Evolutionary conservation across 495 filamentous ascomycete genomes (phyloP), one percentile per base, ranked within the genome.

Genomic region (Neurospora sp.): DNA sequence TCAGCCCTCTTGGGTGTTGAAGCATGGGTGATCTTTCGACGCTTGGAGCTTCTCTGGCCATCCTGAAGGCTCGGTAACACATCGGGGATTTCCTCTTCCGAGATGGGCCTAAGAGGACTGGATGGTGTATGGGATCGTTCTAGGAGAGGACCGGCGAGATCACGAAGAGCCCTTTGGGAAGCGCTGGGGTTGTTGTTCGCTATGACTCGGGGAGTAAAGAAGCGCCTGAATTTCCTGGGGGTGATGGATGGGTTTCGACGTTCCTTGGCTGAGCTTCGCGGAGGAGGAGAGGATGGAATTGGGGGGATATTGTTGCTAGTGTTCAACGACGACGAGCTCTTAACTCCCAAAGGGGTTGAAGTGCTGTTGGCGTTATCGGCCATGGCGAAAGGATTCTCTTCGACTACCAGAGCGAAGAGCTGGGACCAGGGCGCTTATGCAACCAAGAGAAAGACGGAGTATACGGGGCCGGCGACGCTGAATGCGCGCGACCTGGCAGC

Each of bases 151-250:
- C 86, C 86, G 16, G 88, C 92, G 69, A 97, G 90, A 66, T 93
- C 90, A 70, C 86, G 85, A 70, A 97, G 85, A 69, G 91, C 88
- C 77, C 88, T 86, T 75, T 91, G 84, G 75, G 86, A 87, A 18
- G 88, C 85, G 75, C 83, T 88, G 4, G 75, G 87, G 82, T 77
- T 78, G 74, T 77, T 80, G 74, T 73, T 82, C 76, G 84, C 83
- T 62, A 84, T 78, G 38, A 83, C 81, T 20, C 84, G 87, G 70
- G 94, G 94, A 16, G 92, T 95, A 78, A 97, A 97, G 84, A 97
- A 97, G 39, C 89, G 86, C 48, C 83, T 89, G 77, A 97, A 97
- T 71, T 89, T 91, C 71, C 90, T 84, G 44, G 92, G 92, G 38
- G 92, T 94, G 70, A 94, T 85, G 20, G 86, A 88, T 35, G 86